Evolutionary conservation across 176 grass and related monocot species (phyloP).

Genomic region (Musa beccarii): DNA sequence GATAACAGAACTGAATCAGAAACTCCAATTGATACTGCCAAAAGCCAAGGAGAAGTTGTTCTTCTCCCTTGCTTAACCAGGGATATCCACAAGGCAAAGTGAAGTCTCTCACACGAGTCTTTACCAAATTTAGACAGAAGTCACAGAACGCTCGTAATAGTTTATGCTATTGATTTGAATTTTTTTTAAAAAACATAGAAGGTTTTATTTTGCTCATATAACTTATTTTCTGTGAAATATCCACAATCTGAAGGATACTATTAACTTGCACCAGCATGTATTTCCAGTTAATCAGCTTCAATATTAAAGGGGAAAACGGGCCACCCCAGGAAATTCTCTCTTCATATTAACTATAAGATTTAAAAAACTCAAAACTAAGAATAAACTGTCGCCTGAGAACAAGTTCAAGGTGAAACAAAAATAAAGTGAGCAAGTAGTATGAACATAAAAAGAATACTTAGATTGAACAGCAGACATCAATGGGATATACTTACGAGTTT

Average conservation of each 20-base stretch:
- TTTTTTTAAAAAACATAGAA: background rate
- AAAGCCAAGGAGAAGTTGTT: too few species aligned
- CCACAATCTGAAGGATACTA: background rate
- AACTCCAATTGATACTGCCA: background rate
- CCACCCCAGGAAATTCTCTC: too few species aligned
- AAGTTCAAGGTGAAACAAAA: too few species aligned
- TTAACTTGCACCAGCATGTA: background rate
- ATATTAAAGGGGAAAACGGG: too few species aligned
- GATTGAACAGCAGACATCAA: background rate
- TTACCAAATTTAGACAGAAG: background rate
- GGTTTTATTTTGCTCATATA: background rate
- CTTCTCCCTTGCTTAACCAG: background rate
- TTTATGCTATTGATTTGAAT: too few species aligned
- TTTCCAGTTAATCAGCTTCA: background rate
- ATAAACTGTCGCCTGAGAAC: too few species aligned
- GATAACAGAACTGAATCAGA: background rate
- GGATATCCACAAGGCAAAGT: background rate
- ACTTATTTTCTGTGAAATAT: background rate
- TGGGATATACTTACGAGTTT: slow-evolving; percentile 59
- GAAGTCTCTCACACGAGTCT: background rate
- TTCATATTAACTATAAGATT: too few species aligned
- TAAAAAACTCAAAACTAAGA: too few species aligned
- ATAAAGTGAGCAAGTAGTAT: too few species aligned
- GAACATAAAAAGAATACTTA: background rate
- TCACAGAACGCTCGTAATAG: too few species aligned